These are phyloP conservation scores for Blastobotrys raffinosifermentans DNA, from an alignment of 1,139 yeast genomes.

Conservation along the genomic window DNA sequence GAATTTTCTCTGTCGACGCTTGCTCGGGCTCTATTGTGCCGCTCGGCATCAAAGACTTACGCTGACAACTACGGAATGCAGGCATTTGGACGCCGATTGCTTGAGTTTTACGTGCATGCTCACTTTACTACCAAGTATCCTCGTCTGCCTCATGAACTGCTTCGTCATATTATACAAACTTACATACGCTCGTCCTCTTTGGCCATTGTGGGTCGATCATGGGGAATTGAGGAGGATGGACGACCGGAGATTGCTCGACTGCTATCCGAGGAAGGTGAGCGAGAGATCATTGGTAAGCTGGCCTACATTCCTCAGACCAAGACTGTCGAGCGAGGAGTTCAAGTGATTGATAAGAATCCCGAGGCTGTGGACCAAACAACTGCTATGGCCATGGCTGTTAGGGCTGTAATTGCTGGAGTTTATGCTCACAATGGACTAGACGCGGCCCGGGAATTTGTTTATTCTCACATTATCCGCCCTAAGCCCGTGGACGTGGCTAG, in stretches of 20 bases:
- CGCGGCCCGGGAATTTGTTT: slow-evolving; percentile 58
- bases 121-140: slow-evolving; percentile 73
- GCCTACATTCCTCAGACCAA: slow-evolving; percentile 26
- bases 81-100: slow-evolving; percentile 69
- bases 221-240: slow-evolving; percentile 86
- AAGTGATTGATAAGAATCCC: slow-evolving; percentile 30
- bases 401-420: slow-evolving; percentile 42
- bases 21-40: slow-evolving; percentile 72
- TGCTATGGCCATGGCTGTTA: slow-evolving; percentile 46
- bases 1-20: slow-evolving; percentile 58
- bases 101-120: slow-evolving; percentile 73
- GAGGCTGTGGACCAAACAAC: slow-evolving; percentile 33
- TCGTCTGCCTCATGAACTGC: slow-evolving; percentile 75
- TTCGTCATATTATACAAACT: slow-evolving; percentile 67
- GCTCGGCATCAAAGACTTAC: slow-evolving; percentile 38
- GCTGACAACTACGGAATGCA: slow-evolving; percentile 78
- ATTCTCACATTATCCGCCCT: slow-evolving; percentile 60
- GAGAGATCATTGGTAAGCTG: slow-evolving; percentile 33
- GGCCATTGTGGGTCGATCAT: slow-evolving; percentile 53
- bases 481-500: slow-evolving; percentile 67
- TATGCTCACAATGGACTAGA: slow-evolving; percentile 49
- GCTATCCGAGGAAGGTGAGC: slow-evolving; percentile 63
- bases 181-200: slow-evolving; percentile 63
- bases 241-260: slow-evolving; percentile 60
- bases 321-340: slow-evolving; percentile 40